Evolutionary conservation across 257 asterid genomes (phyloP).

Genomic region (Anisodus tanguticus): DNA sequence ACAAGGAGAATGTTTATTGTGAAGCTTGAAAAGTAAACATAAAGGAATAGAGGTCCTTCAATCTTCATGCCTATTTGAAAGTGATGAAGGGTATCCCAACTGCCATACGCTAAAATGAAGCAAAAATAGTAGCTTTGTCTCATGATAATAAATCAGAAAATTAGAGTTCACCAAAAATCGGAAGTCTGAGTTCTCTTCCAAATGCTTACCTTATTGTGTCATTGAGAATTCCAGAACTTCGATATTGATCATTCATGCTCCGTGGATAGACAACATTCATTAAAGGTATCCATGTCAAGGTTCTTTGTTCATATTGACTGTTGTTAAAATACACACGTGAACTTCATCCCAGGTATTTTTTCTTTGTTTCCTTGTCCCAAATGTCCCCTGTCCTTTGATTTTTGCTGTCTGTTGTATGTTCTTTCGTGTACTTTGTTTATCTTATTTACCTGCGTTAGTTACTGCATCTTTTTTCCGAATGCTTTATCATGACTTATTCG

Average conservation of each 20-base stretch:
- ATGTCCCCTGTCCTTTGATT: too few species aligned
- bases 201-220: neutral
- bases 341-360: constrained; percentile 5
- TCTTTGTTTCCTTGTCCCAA: constrained; percentile 14
- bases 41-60: neutral
- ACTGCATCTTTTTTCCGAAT: too few species aligned
- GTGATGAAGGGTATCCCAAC: neutral
- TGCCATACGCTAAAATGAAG: neutral
- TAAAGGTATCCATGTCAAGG: neutral
- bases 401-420: too few species aligned
- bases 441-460: too few species aligned
- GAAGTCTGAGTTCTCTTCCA: constrained; percentile 11
- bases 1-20: neutral
- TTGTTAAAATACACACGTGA: neutral
- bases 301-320: constrained; percentile 17
- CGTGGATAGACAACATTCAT: neutral
- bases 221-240: neutral
- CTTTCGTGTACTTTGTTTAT: too few species aligned
- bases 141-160: neutral
- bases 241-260: neutral
- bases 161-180: neutral
- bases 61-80: neutral
- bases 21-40: neutral
- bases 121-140: neutral
- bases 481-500: too few species aligned